Conservation (phyloP, 163 green algal genomes). For the Prototheca wickerhamii region DNA sequence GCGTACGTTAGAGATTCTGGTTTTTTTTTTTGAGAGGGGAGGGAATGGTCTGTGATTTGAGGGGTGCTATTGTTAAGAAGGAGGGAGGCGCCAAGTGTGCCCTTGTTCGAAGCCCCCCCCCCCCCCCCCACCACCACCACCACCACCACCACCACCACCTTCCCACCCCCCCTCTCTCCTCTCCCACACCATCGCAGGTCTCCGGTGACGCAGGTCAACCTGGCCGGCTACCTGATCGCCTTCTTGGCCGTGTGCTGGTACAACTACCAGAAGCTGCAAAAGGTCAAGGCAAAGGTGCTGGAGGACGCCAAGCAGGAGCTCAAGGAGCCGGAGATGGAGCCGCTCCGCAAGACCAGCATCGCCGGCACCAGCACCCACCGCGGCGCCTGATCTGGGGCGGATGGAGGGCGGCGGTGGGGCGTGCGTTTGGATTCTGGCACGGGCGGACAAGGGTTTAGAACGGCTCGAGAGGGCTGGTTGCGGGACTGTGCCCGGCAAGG, state of each 20-base stretch:
- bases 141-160: background rate
- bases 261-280: constrained; percentile 41
- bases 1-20: background rate
- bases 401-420: no score
- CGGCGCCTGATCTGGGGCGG: background rate
- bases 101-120: no score
- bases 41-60: no score
- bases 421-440: no score
- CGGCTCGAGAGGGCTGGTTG: no score
- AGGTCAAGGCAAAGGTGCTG: background rate
- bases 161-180: background rate
- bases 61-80: background rate
- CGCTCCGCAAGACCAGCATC: background rate
- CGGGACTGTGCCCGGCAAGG: no score
- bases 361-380: background rate
- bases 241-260: constrained; percentile 55
- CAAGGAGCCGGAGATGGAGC: background rate
- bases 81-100: background rate
- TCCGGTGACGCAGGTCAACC: constrained; percentile 52
- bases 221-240: constrained; percentile 59
- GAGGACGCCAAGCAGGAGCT: background rate
- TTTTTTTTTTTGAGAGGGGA: no score
- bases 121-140: background rate
- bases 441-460: no score
- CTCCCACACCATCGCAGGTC: background rate